phyloP scores from a whole-genome alignment of 2,329 filamentous ascomycete genomes.

The Xylariomycetidae sp. region DNA sequence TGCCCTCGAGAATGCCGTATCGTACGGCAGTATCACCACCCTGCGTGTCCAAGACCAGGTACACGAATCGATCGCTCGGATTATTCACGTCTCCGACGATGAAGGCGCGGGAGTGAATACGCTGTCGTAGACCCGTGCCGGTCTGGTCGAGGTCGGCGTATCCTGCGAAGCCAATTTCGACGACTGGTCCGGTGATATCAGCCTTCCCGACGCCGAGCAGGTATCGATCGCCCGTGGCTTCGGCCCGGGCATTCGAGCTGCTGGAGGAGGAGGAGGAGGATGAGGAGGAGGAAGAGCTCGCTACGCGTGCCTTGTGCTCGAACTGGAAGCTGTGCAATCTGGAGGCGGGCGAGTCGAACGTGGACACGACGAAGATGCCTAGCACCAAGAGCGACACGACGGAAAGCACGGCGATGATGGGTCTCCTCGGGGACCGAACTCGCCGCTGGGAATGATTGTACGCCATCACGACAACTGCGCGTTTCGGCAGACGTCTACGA shows the following conservation, averaged over 20 bases:
- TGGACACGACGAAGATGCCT: conserved; percentile 25
- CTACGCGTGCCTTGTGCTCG: conserved; percentile 9
- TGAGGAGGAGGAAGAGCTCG: no score
- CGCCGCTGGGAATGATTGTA: no score
- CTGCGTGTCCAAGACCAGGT: conserved; percentile 80
- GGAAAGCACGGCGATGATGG: conserved; percentile 22
- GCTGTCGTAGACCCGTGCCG: conserved; percentile 79
- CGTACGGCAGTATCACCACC: conserved; percentile 83
- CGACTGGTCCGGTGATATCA: conserved; percentile 65
- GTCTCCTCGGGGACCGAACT: conserved; percentile 22
- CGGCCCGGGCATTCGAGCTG: conserved; percentile 14
- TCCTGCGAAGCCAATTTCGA: conserved; percentile 86
- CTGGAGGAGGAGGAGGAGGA: conserved; percentile 1
- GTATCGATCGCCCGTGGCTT: conserved; percentile 36
- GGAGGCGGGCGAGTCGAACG: conserved; percentile 5
- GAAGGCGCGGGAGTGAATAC: conserved; percentile 81
- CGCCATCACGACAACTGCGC: no score
- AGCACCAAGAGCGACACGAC: conserved; percentile 31
- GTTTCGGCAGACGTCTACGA: no score
- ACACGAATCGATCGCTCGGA: conserved; percentile 70
- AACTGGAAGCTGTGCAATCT: conserved; percentile 13
- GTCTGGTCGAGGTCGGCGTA: conserved; percentile 76
- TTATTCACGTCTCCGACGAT: conserved; percentile 68
- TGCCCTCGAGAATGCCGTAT: conserved; percentile 71
- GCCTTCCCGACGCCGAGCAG: conserved; percentile 49